Base-by-base conservation (phyloP, 2,329 filamentous ascomycete species). In the Ascochyta fabae region DNA sequence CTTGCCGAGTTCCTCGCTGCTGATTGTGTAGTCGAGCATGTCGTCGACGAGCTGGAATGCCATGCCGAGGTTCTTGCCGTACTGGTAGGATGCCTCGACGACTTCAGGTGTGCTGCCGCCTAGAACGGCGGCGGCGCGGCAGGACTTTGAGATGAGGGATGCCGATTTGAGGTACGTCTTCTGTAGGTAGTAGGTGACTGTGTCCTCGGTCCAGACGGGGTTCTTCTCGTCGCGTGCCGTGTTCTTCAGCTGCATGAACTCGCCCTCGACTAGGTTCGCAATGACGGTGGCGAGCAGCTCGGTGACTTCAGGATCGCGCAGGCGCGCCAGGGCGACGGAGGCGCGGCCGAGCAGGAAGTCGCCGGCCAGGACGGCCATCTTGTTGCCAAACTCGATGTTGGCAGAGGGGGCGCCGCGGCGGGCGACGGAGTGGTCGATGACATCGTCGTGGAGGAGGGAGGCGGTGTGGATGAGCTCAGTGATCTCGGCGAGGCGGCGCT, bases 161-260 rank as follows among this genome's bases (percentile, higher is more conserved):
- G 95, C 95, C 1, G 92, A 96, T 81, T 99, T 99, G 65, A 99
- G 84, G 72, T 99, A 99, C 26, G 95, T 99, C 83, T 99, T 99
- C 74, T 97, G 92, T 46, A 99, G 82, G 74, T 99, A 99, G 79
- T 99, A 98, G 24, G 87, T 85, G 59, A 99, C 84, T 1, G 92
- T 90, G 48, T 96, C 91, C 70, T 97, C 91, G 1, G 89, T 95
- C 85, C 90, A 98, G 9, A 84, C 80, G 1, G 94, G 94, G 65
- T 90, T 88, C 62, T 85, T 83, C 81, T 98, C 94, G 73, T 97
- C 94, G 62, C 86, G 83, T 41, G 90, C 91, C 1, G 95, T 98
- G 77, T 99, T 99, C 80, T 96, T 96, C 67, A 99, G 82, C 81
- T 99, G 95, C 95, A 99, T 99, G 80, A 99, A 98, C 78, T 99